Percentiles rank a stretch among this genome's conserved stretches.
Conservation (phyloP, 257 asterid species). For the Nicotiana tomentosiformis region DNA sequence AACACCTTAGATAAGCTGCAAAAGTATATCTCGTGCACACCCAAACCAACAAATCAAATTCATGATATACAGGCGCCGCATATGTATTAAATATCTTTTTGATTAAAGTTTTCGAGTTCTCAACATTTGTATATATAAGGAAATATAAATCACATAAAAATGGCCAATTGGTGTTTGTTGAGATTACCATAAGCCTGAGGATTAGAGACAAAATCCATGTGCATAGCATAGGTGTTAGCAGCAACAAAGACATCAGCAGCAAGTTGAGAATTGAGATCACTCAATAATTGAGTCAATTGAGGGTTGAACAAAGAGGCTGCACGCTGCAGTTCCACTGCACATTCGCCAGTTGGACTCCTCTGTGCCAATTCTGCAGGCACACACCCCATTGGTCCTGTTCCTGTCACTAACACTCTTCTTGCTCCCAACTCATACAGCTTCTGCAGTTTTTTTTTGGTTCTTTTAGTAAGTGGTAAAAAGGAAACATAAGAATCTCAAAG, state of each 20-base stretch:
- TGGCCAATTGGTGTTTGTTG: not conserved
- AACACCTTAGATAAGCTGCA: no score
- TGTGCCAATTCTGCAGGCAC: conserved; percentile 80
- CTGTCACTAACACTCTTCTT: conserved; percentile 61
- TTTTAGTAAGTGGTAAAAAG: not conserved
- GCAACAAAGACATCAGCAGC: conserved; percentile 59
- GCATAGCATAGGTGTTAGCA: conserved; percentile 52
- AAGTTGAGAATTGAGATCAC: conserved; percentile 36
- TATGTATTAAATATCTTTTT: no score
- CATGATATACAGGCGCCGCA: no score
- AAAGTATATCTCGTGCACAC: no score
- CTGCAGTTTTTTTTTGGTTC: conserved; percentile 21
- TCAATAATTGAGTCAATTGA: conserved; percentile 44
- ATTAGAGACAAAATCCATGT: conserved; percentile 47
- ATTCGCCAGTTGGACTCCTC: conserved; percentile 58
- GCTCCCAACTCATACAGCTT: conserved; percentile 58
- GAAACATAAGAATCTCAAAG: not conserved
- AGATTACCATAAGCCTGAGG: conserved; percentile 67
- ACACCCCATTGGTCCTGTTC: conserved; percentile 84
- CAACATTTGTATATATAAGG: not conserved
- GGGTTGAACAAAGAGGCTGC: conserved; percentile 66
- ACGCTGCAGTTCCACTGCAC: conserved; percentile 48
- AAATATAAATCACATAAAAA: not conserved
- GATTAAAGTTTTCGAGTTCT: not conserved
- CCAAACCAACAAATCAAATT: no score